A percentile compares a stretch with the other conserved stretches of the same genome.
These are phyloP conservation scores for Alternaria dauci DNA, from an alignment of 2,329 filamentous ascomycete genomes.

Conservation along the genomic window DNA sequence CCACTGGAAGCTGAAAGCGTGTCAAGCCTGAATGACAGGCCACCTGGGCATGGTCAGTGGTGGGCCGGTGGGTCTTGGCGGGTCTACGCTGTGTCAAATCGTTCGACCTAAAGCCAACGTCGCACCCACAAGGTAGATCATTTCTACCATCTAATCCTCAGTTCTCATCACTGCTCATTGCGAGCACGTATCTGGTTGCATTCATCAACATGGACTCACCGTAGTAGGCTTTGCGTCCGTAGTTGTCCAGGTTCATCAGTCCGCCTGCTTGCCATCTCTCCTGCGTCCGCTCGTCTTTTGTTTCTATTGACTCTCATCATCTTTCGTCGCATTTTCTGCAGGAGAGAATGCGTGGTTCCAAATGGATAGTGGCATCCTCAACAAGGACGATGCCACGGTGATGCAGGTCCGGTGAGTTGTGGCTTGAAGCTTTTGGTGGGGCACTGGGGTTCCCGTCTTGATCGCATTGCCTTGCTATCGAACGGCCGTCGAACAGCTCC, in stretches of 20 bases:
- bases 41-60: not conserved
- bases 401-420: not conserved
- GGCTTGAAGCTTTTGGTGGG: constrained; percentile 1
- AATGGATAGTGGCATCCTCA: not conserved
- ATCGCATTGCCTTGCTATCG: constrained; percentile 1
- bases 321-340: too few species aligned
- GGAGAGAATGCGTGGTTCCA: too few species aligned
- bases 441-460: not conserved
- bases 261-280: too few species aligned
- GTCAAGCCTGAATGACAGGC: not conserved
- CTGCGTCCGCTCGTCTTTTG: too few species aligned
- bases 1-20: not conserved
- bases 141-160: not conserved
- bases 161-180: too few species aligned
- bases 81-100: not conserved
- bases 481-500: not conserved
- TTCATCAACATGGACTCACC: too few species aligned
- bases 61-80: constrained; percentile 2
- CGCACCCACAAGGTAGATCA: not conserved
- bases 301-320: too few species aligned
- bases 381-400: not conserved
- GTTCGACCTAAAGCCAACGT: not conserved
- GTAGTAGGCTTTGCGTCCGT: too few species aligned
- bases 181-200: too few species aligned
- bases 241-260: too few species aligned